Conservation (phyloP, 2,329 filamentous ascomycete species). For the Metarhizium rileyi region DNA sequence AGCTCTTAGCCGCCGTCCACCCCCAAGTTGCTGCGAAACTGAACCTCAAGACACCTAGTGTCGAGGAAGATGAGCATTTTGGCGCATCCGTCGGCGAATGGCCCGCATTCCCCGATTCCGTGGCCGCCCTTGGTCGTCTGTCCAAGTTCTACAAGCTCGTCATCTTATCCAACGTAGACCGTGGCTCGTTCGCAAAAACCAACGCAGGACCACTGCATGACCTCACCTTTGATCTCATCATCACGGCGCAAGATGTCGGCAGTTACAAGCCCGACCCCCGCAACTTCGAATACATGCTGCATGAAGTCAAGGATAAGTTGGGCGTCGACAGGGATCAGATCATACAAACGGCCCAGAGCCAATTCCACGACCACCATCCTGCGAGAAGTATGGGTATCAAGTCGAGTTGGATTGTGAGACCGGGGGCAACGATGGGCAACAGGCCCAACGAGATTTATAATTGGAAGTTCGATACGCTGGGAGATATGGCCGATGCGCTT, state of each 20-base stretch:
- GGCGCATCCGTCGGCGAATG: constrained; percentile 42
- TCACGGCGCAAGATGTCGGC: constrained; percentile 63
- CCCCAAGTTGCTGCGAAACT: constrained; percentile 22
- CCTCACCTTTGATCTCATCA: constrained; percentile 48
- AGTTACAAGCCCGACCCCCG: constrained; percentile 56
- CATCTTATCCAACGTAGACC: constrained; percentile 52
- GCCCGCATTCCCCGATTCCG: constrained; percentile 48
- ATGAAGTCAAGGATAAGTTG: constrained; percentile 40
- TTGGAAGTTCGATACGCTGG: constrained; percentile 50
- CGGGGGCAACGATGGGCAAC: constrained; percentile 15
- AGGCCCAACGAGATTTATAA: constrained; percentile 25
- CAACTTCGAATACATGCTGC: constrained; percentile 60
- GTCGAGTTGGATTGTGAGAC: constrained; percentile 52
- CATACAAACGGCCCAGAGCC: constrained; percentile 58
- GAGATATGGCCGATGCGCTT: constrained; percentile 50
- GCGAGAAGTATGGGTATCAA: constrained; percentile 49
- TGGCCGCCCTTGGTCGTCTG: constrained; percentile 40
- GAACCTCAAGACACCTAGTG: constrained; percentile 19
- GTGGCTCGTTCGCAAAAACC: constrained; percentile 18
- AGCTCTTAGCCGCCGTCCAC: constrained; percentile 34
- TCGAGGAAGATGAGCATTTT: constrained; percentile 16
- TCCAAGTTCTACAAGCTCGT: constrained; percentile 45
- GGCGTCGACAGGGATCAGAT: constrained; percentile 43
- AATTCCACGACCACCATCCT: constrained; percentile 58
- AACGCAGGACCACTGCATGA: constrained; percentile 31